Conservation (phyloP, 2,329 filamentous ascomycete species). For the Botrytis porri region DNA sequence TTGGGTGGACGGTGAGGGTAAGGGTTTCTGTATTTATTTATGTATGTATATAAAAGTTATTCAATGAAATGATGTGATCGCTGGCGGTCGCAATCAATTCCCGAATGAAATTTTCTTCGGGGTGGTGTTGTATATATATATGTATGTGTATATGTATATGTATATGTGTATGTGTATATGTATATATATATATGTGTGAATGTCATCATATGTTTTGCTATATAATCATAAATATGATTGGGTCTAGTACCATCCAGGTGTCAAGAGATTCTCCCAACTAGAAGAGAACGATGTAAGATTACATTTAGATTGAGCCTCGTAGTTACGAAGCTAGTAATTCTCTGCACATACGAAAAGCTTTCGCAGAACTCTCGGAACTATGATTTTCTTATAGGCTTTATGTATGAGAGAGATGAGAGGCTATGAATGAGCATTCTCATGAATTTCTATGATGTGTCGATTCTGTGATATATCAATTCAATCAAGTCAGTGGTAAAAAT, state of each 20-base stretch:
- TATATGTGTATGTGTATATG: not conserved
- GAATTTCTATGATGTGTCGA: no score
- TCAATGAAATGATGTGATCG: not conserved
- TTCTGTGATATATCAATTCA: no score
- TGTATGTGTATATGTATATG: no score
- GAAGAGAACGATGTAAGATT: no score
- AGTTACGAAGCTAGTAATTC: no score
- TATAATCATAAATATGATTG: not conserved
- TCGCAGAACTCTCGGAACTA: accelerated
- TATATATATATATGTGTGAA: not conserved
- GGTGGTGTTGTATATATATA: not conserved
- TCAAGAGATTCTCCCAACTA: no score
- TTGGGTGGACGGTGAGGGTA: no score
- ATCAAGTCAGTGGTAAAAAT: no score
- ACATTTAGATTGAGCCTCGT: no score
- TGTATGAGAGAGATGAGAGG: no score
- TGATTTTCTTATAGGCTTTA: no score
- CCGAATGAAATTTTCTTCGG: not conserved
- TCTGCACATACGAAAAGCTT: accelerated
- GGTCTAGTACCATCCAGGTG: not conserved
- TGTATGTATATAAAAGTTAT: constrained; percentile 11
- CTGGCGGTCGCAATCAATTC: not conserved
- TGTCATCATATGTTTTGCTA: not conserved
- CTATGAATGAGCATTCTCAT: no score
- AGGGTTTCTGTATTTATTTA: not conserved